phyloP scores from a whole-genome alignment of 108 stramenopile genomes.

The Nitzschia sp. region DNA sequence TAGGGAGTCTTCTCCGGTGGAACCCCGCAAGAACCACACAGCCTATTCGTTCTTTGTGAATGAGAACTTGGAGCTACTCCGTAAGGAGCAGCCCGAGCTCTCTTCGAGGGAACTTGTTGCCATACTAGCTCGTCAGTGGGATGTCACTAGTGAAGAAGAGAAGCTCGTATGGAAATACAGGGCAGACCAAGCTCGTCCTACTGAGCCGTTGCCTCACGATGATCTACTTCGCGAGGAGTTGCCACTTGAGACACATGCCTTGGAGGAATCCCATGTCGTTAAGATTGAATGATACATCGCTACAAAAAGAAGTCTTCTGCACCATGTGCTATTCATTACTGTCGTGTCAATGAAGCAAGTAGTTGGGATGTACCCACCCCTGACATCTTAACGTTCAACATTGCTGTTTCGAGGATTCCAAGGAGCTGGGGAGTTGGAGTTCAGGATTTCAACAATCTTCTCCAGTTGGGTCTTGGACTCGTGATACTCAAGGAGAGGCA shows the following conservation, averaged over 20 bases:
- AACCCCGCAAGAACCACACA: conserved; percentile 5
- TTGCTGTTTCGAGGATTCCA: too few relatives aligned
- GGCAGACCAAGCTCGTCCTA: conserved; percentile 17
- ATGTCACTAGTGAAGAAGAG: conserved; percentile 27
- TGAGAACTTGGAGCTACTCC: conserved; percentile 35
- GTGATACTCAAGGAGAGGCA: conserved; percentile 21
- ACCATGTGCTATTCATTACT: too few relatives aligned
- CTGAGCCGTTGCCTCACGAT: too few relatives aligned
- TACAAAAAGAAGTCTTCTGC: too few relatives aligned
- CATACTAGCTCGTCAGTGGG: conserved; percentile 32
- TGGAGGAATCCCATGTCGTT: too few relatives aligned
- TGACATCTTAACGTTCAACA: too few relatives aligned
- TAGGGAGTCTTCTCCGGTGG: conserved; percentile 1
- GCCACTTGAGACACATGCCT: too few relatives aligned
- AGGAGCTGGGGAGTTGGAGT: conserved; percentile 1
- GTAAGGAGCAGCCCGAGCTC: conserved; percentile 23
- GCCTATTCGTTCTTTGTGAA: conserved; percentile 50
- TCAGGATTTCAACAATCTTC: conserved; percentile 6
- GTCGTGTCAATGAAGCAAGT: too few relatives aligned
- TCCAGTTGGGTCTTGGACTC: background rate
- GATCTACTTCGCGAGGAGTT: too few relatives aligned
- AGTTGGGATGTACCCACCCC: too few relatives aligned
- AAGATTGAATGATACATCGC: too few relatives aligned
- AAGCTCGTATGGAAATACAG: conserved; percentile 32
- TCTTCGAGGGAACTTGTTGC: conserved; percentile 33